A percentile compares a stretch with the other conserved stretches of the same genome.
Evolutionary conservation across 805 yeast genomes (phyloP).

Genomic region (Saturnispora diversa): DNA sequence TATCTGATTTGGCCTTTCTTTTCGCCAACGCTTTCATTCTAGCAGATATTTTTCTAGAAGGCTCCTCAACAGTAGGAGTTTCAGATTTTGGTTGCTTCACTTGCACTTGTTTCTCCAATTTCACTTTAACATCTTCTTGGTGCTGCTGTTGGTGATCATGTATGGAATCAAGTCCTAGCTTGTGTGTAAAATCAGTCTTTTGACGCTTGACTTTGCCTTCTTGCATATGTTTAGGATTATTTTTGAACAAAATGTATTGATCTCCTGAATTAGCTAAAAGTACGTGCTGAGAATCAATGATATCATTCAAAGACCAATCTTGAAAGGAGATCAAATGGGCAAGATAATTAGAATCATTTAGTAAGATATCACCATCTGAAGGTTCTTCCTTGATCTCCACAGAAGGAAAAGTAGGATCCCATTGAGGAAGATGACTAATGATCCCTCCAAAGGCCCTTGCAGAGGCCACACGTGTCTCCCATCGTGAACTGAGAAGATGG

Average conservation of each 20-base stretch:
- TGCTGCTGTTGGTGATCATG: too few relatives aligned
- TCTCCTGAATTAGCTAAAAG: constrained; percentile 58
- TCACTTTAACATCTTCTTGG: too few relatives aligned
- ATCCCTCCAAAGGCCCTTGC: constrained; percentile 94
- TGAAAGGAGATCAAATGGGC: constrained; percentile 41
- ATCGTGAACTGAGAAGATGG: constrained; percentile 66
- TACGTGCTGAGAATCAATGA: constrained; percentile 43
- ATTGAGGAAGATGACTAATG: constrained; percentile 61
- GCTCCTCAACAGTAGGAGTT: constrained; percentile 9
- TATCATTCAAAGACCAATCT: constrained; percentile 42
- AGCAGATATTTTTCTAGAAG: constrained; percentile 41
- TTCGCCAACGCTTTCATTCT: constrained; percentile 92
- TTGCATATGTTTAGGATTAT: constrained; percentile 9
- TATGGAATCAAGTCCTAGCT: too few relatives aligned
- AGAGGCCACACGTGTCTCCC: constrained; percentile 96
- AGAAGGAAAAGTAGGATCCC: constrained; percentile 57
- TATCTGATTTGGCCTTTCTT: constrained; percentile 74
- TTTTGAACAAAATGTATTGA: constrained; percentile 24
- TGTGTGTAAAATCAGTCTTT: constrained; percentile 26
- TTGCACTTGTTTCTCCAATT: not conserved
- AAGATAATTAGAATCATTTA: constrained; percentile 33
- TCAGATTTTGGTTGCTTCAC: constrained; percentile 16
- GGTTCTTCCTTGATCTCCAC: constrained; percentile 20
- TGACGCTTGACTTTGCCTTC: constrained; percentile 17
- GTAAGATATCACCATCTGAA: constrained; percentile 25